Evolutionary conservation across 2,329 filamentous ascomycete genomes (phyloP), one percentile per base, ranked within the genome.

Genomic region (Aspergillus sp.): DNA sequence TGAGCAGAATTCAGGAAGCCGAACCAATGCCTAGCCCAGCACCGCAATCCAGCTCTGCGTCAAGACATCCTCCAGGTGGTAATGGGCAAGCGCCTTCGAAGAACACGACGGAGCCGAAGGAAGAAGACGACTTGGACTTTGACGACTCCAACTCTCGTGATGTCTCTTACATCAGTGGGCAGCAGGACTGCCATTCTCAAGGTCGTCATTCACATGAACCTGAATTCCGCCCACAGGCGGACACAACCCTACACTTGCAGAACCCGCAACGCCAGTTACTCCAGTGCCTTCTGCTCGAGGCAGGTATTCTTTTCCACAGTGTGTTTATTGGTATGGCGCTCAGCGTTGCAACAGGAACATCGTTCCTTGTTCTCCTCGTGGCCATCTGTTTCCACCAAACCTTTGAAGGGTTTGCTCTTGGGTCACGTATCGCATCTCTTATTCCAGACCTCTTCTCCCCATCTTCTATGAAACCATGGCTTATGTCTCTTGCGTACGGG

Each of bases 251-350:
- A 75, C 63, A 79, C 74, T 42, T 69, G 71, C 84, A 52, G 82
- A 90, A 70, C 81, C 89, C 75, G 60, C 85, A 87, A 68, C 84
- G 88, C 11, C 83, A 89, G 64, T 82, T 93, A 66, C 78, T 93
- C 10, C 91, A 95, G 73, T 93, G 90, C 66, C 79, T 94, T 50
- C 82, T 95, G 24, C 84, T 95, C 2, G 91, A 94, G 76, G 90
- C 90, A 0, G 91, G 91, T 20, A 94, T 95, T 62, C 82, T 95
- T 16, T 94, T 94, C 72, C 91, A 95, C 78, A 90, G 87, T 69
- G 82, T 95, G 56, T 95, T 95, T 70, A 94, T 95, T 67, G 91
- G 91, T 62, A 93, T 94, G 90, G 90, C 91, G 4, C 82, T 95
- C 31, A 92, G 89, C 0, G 91, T 95, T 0, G 88, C 91, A 0